Evolutionary conservation across 2,329 filamentous ascomycete species (phyloP), one percentile per base, ranked within the genome.

Genomic region (Aspergillus pseudotamarii): DNA sequence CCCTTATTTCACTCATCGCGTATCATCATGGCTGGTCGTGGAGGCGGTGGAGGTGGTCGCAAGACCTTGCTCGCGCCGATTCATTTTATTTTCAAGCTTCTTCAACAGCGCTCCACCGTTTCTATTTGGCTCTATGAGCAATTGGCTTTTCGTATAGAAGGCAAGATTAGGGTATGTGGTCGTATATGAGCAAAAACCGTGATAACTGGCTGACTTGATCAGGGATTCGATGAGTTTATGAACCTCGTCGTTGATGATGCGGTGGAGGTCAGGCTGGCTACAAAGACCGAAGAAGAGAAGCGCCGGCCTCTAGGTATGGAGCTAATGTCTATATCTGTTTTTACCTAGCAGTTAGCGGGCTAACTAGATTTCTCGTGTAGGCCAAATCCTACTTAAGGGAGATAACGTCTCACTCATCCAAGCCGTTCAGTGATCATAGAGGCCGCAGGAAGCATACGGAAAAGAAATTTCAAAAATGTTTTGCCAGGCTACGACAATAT

Each of bases 161-260:
- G 95, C 66, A 97, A 94, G 82, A 97, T 99, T 69, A 88, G 95
- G 74, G 94, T 96, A 79, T 67, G n/a, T 32, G 51, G n/a, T 53
- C 59, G 14, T 36, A 43, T 58, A 50, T 30, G 53, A 34, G 30
- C 23, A 9, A 34, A 55, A 55, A 38, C 14, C 43, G 51, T 54
- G 48, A 32, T 62, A 21, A 10, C 50, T 59, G 48, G 59, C 67
- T 16, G 46, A 32, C 21, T 62, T 30, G n/a, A 41, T 30, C 67
- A 97, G 93, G 94, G 95, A 16, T 99, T 99, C 71, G 95, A 99
- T 78, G 95, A 99, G 80, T 99, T 98, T 82, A 97, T 99, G 94
- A 99, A 99, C 82, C 84, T 99, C 57, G 95, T 98, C 45, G 87
- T 97, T 69, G 95, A 99, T 75, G 93, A 99, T 72, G 95, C 95